phyloP scores from a whole-genome alignment of 2,329 filamentous ascomycete genomes.

The Neonectria coccinea region DNA sequence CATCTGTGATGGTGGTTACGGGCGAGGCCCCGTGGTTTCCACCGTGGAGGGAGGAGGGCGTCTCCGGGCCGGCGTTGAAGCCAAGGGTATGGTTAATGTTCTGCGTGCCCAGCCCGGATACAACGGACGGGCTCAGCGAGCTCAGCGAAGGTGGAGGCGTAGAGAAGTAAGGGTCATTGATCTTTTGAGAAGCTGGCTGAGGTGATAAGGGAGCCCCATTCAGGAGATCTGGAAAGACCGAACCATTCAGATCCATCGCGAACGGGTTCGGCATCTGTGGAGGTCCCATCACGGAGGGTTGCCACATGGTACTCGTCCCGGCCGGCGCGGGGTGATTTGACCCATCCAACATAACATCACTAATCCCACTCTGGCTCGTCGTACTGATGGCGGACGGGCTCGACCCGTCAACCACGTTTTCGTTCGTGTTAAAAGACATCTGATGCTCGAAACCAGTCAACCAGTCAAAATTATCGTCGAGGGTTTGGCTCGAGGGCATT shows the following conservation, averaged over 20 bases:
- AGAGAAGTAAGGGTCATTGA: slow-evolving; percentile 81
- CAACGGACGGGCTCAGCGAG: slow-evolving; percentile 77
- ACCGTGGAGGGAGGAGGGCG: slow-evolving; percentile 77
- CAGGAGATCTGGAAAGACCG: slow-evolving; percentile 82
- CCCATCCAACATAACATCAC: slow-evolving; percentile 91
- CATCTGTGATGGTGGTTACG: slow-evolving; percentile 73
- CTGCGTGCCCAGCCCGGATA: slow-evolving; percentile 72
- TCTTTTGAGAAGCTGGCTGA: slow-evolving; percentile 76
- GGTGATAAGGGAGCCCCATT: slow-evolving; percentile 80
- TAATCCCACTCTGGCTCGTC: slow-evolving; percentile 90
- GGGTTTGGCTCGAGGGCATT: slow-evolving; percentile 66
- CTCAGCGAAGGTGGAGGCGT: slow-evolving; percentile 80
- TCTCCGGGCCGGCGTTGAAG: slow-evolving; percentile 75
- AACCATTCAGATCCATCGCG: slow-evolving; percentile 78
- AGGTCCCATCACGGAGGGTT: slow-evolving; percentile 75
- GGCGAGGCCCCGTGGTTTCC: slow-evolving; percentile 69
- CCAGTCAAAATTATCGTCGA: slow-evolving; percentile 89
- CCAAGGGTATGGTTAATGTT: slow-evolving; percentile 75
- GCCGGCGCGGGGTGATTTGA: slow-evolving; percentile 71
- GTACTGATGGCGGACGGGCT: slow-evolving; percentile 97
- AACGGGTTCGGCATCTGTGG: slow-evolving; percentile 77
- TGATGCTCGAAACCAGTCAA: slow-evolving; percentile 81
- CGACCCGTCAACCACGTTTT: slow-evolving; percentile 89
- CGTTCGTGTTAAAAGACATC: slow-evolving; percentile 77
- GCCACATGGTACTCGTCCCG: slow-evolving; percentile 73